phyloP scores from a whole-genome alignment of 2,329 filamentous ascomycete species.

The Aureobasidium pullulans region DNA sequence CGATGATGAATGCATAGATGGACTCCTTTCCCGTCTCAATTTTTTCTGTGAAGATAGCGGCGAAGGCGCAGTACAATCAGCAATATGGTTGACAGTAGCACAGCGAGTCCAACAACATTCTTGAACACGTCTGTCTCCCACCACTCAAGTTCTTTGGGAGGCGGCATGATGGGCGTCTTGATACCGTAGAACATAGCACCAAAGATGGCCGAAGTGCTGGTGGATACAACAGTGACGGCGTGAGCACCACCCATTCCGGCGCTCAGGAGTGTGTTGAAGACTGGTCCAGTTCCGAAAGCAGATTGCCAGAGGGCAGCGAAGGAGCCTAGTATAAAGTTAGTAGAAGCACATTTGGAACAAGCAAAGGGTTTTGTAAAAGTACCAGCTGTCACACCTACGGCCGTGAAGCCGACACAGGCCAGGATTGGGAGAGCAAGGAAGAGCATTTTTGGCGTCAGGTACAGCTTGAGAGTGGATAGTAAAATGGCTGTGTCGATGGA shows the following conservation, averaged over 20 bases:
- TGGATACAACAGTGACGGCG: no score
- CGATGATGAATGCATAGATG: no score
- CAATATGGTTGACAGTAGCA: background rate
- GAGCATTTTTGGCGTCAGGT: background rate
- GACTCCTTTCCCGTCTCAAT: background rate
- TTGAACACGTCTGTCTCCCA: background rate
- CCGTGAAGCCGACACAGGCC: background rate
- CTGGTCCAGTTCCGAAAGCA: background rate
- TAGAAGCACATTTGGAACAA: background rate
- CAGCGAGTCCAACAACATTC: background rate
- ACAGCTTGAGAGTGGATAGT: no score
- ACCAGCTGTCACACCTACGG: background rate
- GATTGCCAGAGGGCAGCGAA: background rate
- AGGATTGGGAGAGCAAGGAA: background rate
- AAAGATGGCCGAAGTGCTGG: background rate
- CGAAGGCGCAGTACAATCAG: background rate
- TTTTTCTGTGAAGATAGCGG: background rate
- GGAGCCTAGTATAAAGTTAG: background rate
- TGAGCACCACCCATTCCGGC: no score
- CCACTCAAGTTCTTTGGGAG: background rate
- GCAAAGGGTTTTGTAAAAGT: no score
- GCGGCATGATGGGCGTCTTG: background rate
- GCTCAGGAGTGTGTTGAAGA: background rate
- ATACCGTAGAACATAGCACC: background rate
- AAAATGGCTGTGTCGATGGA: no score